A percentile compares a stretch with the other conserved stretches of the same genome.
phyloP scores from a whole-genome alignment of 176 grass and related monocot genomes.

The Lolium multiflorum region DNA sequence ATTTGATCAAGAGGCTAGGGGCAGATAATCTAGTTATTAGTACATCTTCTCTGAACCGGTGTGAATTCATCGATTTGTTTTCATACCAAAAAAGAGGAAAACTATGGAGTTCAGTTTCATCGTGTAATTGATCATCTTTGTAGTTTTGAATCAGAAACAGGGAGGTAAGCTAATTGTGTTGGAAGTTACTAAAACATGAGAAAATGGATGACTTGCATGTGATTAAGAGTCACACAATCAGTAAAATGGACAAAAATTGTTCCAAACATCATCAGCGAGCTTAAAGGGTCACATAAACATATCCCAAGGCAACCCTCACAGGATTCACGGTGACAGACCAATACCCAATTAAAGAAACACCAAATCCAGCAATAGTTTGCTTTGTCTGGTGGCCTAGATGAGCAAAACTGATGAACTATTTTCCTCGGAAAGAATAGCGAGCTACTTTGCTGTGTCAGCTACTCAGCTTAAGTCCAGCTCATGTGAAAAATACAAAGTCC shows the following conservation, averaged over 20 bases:
- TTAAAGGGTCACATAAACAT: neutral
- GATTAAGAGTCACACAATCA: neutral
- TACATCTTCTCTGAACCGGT: neutral
- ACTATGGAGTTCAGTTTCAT: neutral
- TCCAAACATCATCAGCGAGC: neutral
- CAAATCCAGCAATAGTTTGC: neutral
- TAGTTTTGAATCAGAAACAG: neutral
- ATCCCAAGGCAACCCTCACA: neutral
- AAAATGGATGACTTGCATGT: neutral
- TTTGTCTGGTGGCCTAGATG: neutral
- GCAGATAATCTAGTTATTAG: slow-evolving; percentile 8
- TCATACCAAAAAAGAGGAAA: neutral
- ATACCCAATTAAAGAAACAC: too few relatives aligned
- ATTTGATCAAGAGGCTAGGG: neutral
- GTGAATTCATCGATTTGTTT: neutral
- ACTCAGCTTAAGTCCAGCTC: neutral
- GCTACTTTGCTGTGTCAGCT: neutral
- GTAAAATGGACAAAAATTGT: neutral
- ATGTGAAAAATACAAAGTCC: slow-evolving; percentile 6
- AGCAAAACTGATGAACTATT: slow-evolving; percentile 8
- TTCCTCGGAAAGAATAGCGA: neutral
- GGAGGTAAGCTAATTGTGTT: neutral
- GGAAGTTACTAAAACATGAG: neutral
- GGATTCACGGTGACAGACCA: neutral
- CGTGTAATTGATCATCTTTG: slow-evolving; percentile 5